Evolutionary conservation across 331 rosid genomes (phyloP).

Genomic region (Cydonia oblonga): DNA sequence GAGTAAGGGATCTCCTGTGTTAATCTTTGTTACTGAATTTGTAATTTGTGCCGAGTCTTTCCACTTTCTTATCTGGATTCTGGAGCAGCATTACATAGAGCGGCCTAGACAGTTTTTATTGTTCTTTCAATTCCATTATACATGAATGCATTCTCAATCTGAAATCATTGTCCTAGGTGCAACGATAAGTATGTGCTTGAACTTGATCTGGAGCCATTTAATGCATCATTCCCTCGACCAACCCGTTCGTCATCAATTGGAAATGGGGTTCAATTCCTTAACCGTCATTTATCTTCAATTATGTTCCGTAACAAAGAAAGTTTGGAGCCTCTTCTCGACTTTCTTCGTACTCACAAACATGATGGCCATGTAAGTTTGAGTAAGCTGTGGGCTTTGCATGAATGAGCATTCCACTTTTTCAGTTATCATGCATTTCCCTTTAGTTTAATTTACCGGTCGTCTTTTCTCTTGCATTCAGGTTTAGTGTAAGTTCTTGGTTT

Average conservation of each 20-base stretch:
- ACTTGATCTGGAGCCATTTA: slow-evolving; percentile 89
- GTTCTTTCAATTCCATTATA: background rate
- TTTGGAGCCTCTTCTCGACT: slow-evolving; percentile 72
- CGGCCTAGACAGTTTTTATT: background rate
- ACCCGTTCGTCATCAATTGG: slow-evolving; percentile 84
- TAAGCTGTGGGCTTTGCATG: background rate
- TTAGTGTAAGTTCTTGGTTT: background rate
- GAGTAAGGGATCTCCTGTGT: slow-evolving; percentile 23
- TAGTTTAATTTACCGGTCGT: background rate
- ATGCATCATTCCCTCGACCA: slow-evolving; percentile 79
- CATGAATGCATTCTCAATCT: background rate
- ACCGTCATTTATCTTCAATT: slow-evolving; percentile 74
- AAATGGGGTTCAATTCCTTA: slow-evolving; percentile 92
- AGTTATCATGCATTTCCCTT: background rate
- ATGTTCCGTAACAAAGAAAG: slow-evolving; percentile 80
- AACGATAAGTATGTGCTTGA: slow-evolving; percentile 42
- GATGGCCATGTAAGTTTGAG: slow-evolving; percentile 54
- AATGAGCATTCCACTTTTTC: background rate
- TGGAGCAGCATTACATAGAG: too few relatives aligned
- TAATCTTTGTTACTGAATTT: background rate
- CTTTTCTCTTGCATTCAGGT: background rate
- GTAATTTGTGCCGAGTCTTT: background rate
- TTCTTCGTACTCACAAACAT: slow-evolving; percentile 66
- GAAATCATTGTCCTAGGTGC: slow-evolving; percentile 18
- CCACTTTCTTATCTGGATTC: background rate